Evolutionary conservation across 2,329 filamentous ascomycete genomes (phyloP), one percentile per base, ranked within the genome.

Genomic region (Colletotrichum somersetense): DNA sequence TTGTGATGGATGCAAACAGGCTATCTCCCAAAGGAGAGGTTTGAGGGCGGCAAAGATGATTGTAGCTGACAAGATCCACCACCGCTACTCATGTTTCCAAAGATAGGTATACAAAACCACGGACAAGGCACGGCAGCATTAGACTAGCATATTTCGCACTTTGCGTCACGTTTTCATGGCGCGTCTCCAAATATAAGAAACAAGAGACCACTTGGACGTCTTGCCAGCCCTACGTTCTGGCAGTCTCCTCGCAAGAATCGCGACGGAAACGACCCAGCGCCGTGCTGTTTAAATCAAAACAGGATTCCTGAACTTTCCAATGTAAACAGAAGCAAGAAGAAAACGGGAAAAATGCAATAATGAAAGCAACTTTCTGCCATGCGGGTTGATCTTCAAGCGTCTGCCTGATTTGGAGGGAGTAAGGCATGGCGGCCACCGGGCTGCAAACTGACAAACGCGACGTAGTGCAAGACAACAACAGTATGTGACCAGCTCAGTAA

Each of bases 201-300:
- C 23, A 33, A 26, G 38, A 23, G 20, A 33, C 11, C 4, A 23
- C 35, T 3, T 42, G 42, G n/a, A 35, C 12, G 8, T 3, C 12
- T 30, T 12, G 48, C 48, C 18, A 64, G 38, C 38, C 50, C 62
- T 64, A 64, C 50, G 48, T 33, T 23, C 23, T 44, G 10, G 12
- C 12, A 48, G 18, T 12, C 8, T 40, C 16, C 16, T 56, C 18
- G 35, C 20, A 50, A 56, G 35, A 56, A 18, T 10, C 23, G 3
- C 23, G 5, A 23, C 18, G 18, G 10, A 44, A 20, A 12, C 18
- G n/a, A 14, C n/a, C 3, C 10, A 52, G n/a, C n/a, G 18, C 16
- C 33, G 12, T 38, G 7, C 5, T n/a, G 14, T 38, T 35, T n/a
- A 42, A 53, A 26, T 8, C 3, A 23, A 20, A 18, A 48, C 46